Base-by-base conservation (phyloP, 257 asterid species). In the Galeopsis tetrahit region DNA sequence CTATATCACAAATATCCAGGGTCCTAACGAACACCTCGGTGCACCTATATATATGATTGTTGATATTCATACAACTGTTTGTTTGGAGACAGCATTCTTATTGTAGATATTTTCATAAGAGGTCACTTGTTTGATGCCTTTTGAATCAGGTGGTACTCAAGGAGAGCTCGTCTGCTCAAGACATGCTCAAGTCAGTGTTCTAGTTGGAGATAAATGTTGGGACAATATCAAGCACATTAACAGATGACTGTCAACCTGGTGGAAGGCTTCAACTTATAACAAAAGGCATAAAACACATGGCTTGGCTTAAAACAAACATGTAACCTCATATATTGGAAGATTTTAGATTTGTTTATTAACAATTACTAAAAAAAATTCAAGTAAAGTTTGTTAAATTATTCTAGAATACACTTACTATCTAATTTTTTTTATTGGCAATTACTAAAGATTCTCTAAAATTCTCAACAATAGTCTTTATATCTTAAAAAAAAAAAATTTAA, bases 171-270 rank as follows among this genome's bases (percentile, higher is more conserved):
- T 59, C 90, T 0, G 84, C 89, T 44, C 96, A 84, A 77, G 99
- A 89, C 80, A 91, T 94, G 99, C 89, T 94, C 60, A 89, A 87
- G 84, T 88, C 97, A 31, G 17, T 94, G 81, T 91, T 89, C 82
- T 97, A 97, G 97, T 79, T 94, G 83, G 99, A 91, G 87, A 82
- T 63, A 75, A 89, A 86, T 43, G 97, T 96, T 9, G 98, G 98
- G 65, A 86, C 91, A 43, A 79, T 71, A 72, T 77, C 92, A 13
- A 82, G 85, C 77, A 76, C 84, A 17, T 71, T 70, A 10, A 35
- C 71, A 14, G 82, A 81, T 51, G 99, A 91, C 88, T 94, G 99
- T 87, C 85, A 76, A 77, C 78, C 83, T 0, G 99, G 93, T 42
- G 95, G 96, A 53, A 85, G 85, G 87, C 97, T 94, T 68, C 93